Evolutionary conservation across 768 basidiomycete genomes (phyloP).

Genomic region (button mushroom (Agaricus bisporus)): DNA sequence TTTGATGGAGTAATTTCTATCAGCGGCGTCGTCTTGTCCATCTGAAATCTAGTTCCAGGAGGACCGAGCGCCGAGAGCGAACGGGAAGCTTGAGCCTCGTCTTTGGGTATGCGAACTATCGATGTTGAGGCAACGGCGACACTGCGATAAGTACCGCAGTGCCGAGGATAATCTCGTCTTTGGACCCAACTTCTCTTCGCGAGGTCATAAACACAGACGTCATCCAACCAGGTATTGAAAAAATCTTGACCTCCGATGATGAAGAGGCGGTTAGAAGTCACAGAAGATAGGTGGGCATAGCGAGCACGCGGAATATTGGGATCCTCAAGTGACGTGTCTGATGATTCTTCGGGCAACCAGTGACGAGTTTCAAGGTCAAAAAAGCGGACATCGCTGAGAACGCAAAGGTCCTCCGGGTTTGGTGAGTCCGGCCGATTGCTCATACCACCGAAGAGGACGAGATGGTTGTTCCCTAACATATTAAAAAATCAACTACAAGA

Average conservation of each 20-base stretch:
- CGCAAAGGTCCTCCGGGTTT: conserved; percentile 77
- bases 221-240: conserved; percentile 89
- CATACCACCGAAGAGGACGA: conserved; percentile 96
- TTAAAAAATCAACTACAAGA: conserved; percentile 4
- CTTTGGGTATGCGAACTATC: conserved; percentile 63
- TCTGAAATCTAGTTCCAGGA: conserved; percentile 53
- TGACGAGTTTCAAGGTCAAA: conserved; percentile 66
- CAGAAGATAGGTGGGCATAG: conserved; percentile 90
- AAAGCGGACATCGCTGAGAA: conserved; percentile 89
- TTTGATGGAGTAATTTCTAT: conserved; percentile 53
- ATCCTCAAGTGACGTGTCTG: conserved; percentile 33
- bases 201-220: conserved; percentile 87
- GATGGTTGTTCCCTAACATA: conserved; percentile 74
- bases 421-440: conserved; percentile 67
- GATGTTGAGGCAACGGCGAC: conserved; percentile 76
- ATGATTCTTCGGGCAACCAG: conserved; percentile 58
- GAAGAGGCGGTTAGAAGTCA: conserved; percentile 79
- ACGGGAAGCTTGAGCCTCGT: conserved; percentile 42
- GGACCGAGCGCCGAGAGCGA: conserved; percentile 41
- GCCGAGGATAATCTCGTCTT: conserved; percentile 76
- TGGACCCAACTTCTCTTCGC: conserved; percentile 69
- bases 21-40: conserved; percentile 32
- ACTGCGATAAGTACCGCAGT: conserved; percentile 94
- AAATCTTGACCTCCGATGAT: conserved; percentile 96
- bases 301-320: conserved; percentile 71